Evolutionary conservation across 345 rosid species (phyloP).

Genomic region (Dimocarpus longan): DNA sequence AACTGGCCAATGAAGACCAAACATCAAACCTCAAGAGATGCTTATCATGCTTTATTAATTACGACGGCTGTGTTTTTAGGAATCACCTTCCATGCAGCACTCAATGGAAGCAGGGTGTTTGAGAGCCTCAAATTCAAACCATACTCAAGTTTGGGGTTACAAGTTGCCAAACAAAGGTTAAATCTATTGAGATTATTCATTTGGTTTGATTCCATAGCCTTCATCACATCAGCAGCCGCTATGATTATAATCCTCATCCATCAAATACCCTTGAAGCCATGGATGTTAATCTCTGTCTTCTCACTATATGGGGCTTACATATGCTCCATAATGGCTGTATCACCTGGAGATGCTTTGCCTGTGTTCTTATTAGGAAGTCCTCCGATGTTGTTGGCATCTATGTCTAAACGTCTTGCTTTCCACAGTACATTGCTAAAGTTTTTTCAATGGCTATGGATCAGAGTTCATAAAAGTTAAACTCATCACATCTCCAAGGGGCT

Average conservation of each 20-base stretch:
- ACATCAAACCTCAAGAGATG: neutral
- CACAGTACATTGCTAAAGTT: neutral
- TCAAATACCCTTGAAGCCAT: constrained; percentile 20
- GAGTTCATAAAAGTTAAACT: neutral
- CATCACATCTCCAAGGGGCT: neutral
- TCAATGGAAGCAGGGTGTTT: neutral
- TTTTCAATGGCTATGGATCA: neutral
- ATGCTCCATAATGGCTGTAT: constrained; percentile 9
- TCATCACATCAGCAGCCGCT: constrained; percentile 14
- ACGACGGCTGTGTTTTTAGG: constrained; percentile 2
- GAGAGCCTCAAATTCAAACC: neutral
- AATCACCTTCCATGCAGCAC: constrained; percentile 4
- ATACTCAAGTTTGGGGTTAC: neutral
- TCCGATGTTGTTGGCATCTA: neutral
- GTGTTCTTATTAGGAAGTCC: neutral
- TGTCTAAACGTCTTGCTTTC: neutral
- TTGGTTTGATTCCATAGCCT: constrained; percentile 22
- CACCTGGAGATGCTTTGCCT: constrained; percentile 12
- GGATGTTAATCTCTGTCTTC: constrained; percentile 6
- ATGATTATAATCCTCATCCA: constrained; percentile 17
- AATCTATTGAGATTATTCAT: neutral
- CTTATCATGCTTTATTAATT: neutral
- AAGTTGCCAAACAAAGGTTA: neutral
- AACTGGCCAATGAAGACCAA: neutral
- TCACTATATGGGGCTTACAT: constrained; percentile 21